Evolutionary conservation across 495 filamentous ascomycete species (phyloP).

Genomic region (Penicillium riverlandense): DNA sequence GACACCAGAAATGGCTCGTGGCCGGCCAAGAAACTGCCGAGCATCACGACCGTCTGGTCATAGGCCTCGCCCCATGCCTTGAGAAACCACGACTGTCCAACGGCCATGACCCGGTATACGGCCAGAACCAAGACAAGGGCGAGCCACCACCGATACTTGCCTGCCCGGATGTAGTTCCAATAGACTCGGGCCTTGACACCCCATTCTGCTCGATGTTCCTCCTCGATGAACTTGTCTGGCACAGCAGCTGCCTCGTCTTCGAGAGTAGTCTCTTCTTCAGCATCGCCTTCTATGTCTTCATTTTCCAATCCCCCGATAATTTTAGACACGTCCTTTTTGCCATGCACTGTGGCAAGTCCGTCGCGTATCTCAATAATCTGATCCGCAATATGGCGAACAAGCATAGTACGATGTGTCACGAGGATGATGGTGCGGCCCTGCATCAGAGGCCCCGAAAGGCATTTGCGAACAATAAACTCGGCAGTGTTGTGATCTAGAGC

Average conservation of each 20-base stretch:
- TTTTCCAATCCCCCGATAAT: constrained; percentile 10
- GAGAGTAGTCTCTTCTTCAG: constrained; percentile 23
- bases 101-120: constrained; percentile 49
- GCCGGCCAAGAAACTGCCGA: constrained; percentile 2
- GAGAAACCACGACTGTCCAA: constrained; percentile 70
- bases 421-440: constrained; percentile 58
- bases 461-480: constrained; percentile 59
- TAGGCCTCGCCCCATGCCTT: constrained; percentile 83
- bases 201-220: constrained; percentile 69
- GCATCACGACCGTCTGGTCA: constrained; percentile 19
- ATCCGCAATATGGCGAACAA: constrained; percentile 57
- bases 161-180: constrained; percentile 76
- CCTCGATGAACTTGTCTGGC: constrained; percentile 74
- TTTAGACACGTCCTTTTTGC: constrained; percentile 20
- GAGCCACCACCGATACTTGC: constrained; percentile 64
- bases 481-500: constrained; percentile 72
- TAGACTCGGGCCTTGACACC: constrained; percentile 69
- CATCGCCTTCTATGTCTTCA: constrained; percentile 25
- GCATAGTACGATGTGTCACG: constrained; percentile 70
- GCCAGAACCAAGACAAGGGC: constrained; percentile 50
- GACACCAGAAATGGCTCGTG: neutral
- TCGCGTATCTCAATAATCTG: constrained; percentile 61
- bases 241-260: constrained; percentile 43
- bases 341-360: constrained; percentile 44
- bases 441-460: constrained; percentile 57